Percentiles rank a stretch among this genome's conserved stretches.
phyloP scores from a whole-genome alignment of 768 basidiomycete species.

The Boletus sp. region DNA sequence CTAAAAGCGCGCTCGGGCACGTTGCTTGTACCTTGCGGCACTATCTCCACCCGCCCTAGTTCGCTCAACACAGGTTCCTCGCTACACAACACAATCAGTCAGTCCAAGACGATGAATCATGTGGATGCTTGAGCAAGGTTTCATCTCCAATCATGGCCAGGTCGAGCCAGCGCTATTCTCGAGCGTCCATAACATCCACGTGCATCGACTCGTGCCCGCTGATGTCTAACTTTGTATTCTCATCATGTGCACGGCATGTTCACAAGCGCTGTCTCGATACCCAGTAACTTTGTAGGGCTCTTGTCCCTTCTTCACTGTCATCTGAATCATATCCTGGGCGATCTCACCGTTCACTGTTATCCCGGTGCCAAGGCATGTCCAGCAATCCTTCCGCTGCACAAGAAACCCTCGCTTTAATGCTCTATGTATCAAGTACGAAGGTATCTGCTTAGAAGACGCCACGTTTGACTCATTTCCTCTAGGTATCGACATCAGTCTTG shows the following conservation, averaged over 20 bases:
- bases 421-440: slow-evolving; percentile 5
- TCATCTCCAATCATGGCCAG: not conserved
- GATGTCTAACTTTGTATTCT: not conserved
- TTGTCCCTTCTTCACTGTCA: not conserved
- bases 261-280: not conserved
- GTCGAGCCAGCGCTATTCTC: not conserved
- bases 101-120: not conserved
- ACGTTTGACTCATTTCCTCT: not conserved
- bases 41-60: not conserved
- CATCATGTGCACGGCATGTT: not conserved
- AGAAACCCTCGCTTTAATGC: not conserved
- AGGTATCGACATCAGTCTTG: slow-evolving; percentile 4
- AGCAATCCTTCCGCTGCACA: not conserved
- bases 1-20: not conserved
- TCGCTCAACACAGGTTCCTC: not conserved
- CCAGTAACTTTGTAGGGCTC: not conserved
- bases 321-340: not conserved
- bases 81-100: not conserved
- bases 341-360: not conserved
- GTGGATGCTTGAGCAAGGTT: not conserved
- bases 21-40: too few relatives aligned
- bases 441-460: not conserved
- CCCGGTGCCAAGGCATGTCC: not conserved
- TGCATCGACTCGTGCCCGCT: not conserved
- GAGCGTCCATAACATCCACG: not conserved